A percentile compares a stretch with the other conserved stretches of the same genome.
phyloP scores from a whole-genome alignment of 805 yeast species.

The Cyberlindnera euphorbiae region DNA sequence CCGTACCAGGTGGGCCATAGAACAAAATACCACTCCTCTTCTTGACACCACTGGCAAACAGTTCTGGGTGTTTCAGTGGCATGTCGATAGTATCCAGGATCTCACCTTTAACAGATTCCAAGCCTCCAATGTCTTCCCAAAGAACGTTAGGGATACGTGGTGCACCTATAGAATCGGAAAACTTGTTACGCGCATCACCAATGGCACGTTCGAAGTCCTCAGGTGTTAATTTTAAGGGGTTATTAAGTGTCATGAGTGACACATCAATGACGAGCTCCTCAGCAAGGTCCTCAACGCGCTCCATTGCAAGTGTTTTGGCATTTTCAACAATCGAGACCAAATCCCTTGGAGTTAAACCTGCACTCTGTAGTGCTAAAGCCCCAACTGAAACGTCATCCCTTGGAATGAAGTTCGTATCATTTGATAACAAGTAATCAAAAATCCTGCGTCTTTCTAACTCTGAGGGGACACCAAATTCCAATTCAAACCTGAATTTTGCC shows the following conservation, averaged over 20 bases:
- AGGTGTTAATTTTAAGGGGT: slow-evolving; percentile 47
- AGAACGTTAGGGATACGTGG: slow-evolving; percentile 92
- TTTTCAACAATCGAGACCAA: slow-evolving; percentile 60
- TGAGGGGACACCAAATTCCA: slow-evolving; percentile 69
- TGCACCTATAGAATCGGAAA: slow-evolving; percentile 93
- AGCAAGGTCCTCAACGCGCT: slow-evolving; percentile 36
- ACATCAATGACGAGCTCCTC: slow-evolving; percentile 12
- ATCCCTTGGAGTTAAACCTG: slow-evolving; percentile 88
- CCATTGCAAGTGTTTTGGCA: slow-evolving; percentile 55
- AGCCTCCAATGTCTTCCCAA: slow-evolving; percentile 98
- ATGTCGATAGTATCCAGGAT: slow-evolving; percentile 93
- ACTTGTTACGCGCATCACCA: slow-evolving; percentile 76
- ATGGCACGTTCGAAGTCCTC: slow-evolving; percentile 67
- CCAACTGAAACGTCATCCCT: slow-evolving; percentile 50
- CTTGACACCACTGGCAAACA: slow-evolving; percentile 83
- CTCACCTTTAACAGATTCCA: slow-evolving; percentile 85
- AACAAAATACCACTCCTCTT: slow-evolving; percentile 91
- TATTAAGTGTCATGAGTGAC: slow-evolving; percentile 34
- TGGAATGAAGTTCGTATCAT: no score
- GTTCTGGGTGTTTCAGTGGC: slow-evolving; percentile 90
- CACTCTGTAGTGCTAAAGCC: slow-evolving; percentile 75
- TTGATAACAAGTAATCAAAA: slow-evolving; percentile 48
- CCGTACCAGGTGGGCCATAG: slow-evolving; percentile 99
- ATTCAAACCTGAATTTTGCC: slow-evolving; percentile 69
- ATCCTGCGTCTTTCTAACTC: slow-evolving; percentile 69